phyloP scores from a whole-genome alignment of 2,329 filamentous ascomycete genomes.

The Penicillium sp. region DNA sequence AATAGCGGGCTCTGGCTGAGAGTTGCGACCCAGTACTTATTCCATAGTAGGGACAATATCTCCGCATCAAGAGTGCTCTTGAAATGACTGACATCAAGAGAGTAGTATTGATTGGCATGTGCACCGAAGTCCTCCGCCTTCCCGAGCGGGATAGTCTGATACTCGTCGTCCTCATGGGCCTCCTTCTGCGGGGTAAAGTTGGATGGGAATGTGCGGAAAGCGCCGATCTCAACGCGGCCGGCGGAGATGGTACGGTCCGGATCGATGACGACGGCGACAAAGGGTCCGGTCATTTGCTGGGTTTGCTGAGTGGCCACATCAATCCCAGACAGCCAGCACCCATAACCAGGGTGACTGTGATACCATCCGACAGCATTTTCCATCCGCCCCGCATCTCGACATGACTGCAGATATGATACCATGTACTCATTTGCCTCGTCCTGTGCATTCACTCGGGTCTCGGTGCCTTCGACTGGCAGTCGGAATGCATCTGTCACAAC shows the following conservation, averaged over 20 bases:
- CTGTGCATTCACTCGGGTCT: constrained; percentile 94
- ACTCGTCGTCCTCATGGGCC: constrained; percentile 46
- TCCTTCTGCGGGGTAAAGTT: constrained; percentile 60
- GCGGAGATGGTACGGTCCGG: constrained; percentile 92
- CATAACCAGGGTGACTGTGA: constrained; percentile 94
- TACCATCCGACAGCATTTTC: constrained; percentile 99
- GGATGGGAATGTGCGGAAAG: constrained; percentile 86
- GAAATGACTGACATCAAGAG: constrained; percentile 87
- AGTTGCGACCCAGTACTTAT: constrained; percentile 95
- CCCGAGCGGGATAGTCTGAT: constrained; percentile 69
- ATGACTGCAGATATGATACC: constrained; percentile 75
- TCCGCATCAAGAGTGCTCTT: constrained; percentile 88
- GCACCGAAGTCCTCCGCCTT: constrained; percentile 97
- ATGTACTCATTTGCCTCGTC: constrained; percentile 97
- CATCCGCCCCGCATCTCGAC: constrained; percentile 70
- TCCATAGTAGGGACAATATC: constrained; percentile 87
- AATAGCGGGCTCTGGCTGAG: constrained; percentile 86
- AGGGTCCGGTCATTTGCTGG: constrained; percentile 90
- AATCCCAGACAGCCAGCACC: constrained; percentile 96
- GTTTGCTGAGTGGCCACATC: constrained; percentile 84
- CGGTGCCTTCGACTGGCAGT: constrained; percentile 94
- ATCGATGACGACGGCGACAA: constrained; percentile 93
- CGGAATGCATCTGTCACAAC: constrained; percentile 93
- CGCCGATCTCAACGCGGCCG: constrained; percentile 95
- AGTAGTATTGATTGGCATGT: constrained; percentile 86